A percentile compares a stretch with the other conserved stretches of the same genome.
These are phyloP conservation scores for Fusarium sp. DNA, from an alignment of 2,329 filamentous ascomycete genomes.

Conservation along the genomic window DNA sequence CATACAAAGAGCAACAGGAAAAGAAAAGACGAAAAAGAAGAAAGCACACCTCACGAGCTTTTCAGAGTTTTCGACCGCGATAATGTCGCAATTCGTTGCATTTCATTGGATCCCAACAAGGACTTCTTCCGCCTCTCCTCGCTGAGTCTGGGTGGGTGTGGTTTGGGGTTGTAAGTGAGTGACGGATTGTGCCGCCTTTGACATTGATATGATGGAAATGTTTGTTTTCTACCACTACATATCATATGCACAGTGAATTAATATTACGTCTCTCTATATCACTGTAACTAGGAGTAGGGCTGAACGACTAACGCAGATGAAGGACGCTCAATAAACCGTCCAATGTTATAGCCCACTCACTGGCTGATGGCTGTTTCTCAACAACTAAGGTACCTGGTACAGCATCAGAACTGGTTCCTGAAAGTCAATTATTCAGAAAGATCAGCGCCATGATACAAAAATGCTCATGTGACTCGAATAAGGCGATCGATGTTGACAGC, in stretches of 20 bases:
- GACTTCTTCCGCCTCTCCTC: conserved; percentile 9
- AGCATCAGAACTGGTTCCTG: not conserved
- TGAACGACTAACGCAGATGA: not conserved
- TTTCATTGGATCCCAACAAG: conserved; percentile 4
- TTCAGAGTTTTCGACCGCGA: not conserved
- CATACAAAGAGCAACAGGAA: not conserved
- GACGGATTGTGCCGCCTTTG: conserved; percentile 17
- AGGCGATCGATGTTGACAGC: conserved; percentile 28
- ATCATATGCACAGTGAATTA: not conserved
- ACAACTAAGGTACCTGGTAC: not conserved
- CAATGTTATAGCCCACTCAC: not conserved
- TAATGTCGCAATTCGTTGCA: conserved; percentile 8
- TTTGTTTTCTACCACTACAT: not conserved
- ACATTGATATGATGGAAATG: not conserved
- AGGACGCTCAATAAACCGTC: not conserved
- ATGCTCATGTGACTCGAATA: not conserved
- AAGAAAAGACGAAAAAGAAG: not conserved
- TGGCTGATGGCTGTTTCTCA: not conserved
- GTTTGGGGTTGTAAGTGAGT: conserved; percentile 26
- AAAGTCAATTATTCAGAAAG: not conserved
- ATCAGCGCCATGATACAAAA: not conserved
- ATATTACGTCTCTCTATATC: not conserved
- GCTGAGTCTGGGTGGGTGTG: conserved; percentile 1
- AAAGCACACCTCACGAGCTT: not conserved
- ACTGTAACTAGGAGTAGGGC: not conserved